phyloP scores from a whole-genome alignment of 225 moss, liverwort and hornwort genomes.

The Physcomitrium patens region DNA sequence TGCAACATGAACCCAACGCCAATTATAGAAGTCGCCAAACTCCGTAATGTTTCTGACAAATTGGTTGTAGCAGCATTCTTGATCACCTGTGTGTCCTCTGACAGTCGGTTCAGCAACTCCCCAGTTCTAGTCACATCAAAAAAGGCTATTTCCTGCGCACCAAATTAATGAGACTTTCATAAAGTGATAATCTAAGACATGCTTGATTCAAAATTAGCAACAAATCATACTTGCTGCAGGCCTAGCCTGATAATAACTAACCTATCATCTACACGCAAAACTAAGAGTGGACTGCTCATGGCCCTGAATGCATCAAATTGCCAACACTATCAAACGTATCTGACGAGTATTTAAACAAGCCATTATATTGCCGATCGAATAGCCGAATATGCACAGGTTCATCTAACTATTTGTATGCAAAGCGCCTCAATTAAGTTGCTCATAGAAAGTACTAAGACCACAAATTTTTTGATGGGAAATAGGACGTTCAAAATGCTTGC shows the following conservation, averaged over 20 bases:
- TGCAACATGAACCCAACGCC: constrained; percentile 95
- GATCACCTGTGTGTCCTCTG: constrained; percentile 94
- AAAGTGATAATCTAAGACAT: neutral
- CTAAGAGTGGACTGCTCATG: neutral
- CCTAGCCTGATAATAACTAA: neutral
- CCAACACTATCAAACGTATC: neutral
- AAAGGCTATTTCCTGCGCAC: constrained; percentile 88
- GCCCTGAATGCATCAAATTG: constrained; percentile 1
- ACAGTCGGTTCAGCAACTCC: constrained; percentile 90
- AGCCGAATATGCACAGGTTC: neutral
- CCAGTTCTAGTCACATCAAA: constrained; percentile 95
- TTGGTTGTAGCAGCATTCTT: constrained; percentile 96
- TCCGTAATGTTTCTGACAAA: constrained; percentile 90
- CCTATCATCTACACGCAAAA: neutral
- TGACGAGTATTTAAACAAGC: neutral
- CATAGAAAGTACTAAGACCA: constrained; percentile 1
- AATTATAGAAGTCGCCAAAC: constrained; percentile 86
- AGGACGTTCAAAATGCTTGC: constrained; percentile 34
- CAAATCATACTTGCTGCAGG: neutral
- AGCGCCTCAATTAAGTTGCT: neutral
- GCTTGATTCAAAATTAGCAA: neutral
- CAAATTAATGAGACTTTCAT: neutral
- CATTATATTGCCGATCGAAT: neutral
- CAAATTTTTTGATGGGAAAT: neutral
- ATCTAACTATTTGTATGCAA: neutral